Percentiles rank a stretch among this genome's conserved stretches.
These are phyloP conservation scores for Zychaea mexicana DNA, from an alignment of 371 early-diverging fungal species.

Conservation along the genomic window DNA sequence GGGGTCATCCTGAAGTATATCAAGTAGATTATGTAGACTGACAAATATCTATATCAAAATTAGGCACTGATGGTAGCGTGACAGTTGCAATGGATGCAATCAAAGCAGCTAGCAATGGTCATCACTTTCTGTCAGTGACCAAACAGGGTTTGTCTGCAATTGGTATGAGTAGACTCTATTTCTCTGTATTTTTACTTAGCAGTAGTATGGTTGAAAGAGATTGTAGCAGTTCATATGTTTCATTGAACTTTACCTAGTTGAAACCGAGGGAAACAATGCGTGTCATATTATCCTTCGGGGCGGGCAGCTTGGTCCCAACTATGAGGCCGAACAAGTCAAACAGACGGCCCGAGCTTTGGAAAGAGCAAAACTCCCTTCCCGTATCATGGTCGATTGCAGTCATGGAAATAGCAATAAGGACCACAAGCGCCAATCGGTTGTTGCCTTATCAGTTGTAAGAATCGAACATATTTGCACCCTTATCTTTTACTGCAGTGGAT, in stretches of 20 bases:
- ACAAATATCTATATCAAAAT: neutral
- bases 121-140: constrained; percentile 93
- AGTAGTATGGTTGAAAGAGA: no score
- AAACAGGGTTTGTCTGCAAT: constrained; percentile 95
- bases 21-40: no score
- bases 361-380: constrained; percentile 62
- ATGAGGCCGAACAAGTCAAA: constrained; percentile 69
- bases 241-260: no score
- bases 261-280: constrained; percentile 74
- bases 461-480: no score
- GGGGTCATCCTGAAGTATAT: no score
- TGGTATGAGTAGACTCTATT: no score
- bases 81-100: constrained; percentile 91
- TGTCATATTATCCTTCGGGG: constrained; percentile 93
- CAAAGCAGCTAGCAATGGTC: constrained; percentile 81
- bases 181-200: no score
- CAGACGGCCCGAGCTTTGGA: constrained; percentile 60
- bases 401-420: constrained; percentile 88
- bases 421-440: constrained; percentile 80
- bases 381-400: constrained; percentile 93
- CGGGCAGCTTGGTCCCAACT: constrained; percentile 89
- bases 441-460: constrained; percentile 69
- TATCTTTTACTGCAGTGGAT: no score
- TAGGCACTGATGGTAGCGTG: constrained; percentile 80
- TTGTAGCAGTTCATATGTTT: no score